Evolutionary conservation across 495 filamentous ascomycete species (phyloP).

Genomic region (Neohortaea acidophila): DNA sequence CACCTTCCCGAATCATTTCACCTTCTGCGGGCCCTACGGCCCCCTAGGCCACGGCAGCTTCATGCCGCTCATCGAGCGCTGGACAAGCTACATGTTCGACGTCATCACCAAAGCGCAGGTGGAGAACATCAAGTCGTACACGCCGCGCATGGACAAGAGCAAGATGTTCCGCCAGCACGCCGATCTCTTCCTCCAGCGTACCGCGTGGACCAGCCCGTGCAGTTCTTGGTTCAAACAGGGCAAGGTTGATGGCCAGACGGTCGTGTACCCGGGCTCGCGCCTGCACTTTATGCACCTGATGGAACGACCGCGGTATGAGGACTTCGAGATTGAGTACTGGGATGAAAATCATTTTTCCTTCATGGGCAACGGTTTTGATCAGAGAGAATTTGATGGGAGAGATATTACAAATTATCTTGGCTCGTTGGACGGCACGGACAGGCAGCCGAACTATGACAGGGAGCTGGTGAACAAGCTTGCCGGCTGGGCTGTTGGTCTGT

Average conservation of each 20-base stretch:
- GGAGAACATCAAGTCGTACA: constrained; percentile 27
- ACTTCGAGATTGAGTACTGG: constrained; percentile 30
- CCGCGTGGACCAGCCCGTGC: constrained; percentile 26
- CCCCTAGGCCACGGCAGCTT: constrained; percentile 27
- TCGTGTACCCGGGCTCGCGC: constrained; percentile 29
- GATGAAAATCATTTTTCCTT: constrained; percentile 28
- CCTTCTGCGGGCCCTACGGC: constrained; percentile 26
- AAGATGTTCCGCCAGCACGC: constrained; percentile 25
- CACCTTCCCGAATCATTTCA: constrained; percentile 25
- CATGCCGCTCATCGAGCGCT: constrained; percentile 28
- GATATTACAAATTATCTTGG: constrained; percentile 29
- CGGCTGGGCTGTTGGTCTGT: too few relatives aligned
- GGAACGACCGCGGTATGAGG: constrained; percentile 27
- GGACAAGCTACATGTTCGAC: constrained; percentile 27
- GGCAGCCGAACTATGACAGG: constrained; percentile 24
- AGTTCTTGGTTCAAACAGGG: constrained; percentile 31
- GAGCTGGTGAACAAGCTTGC: constrained; percentile 21
- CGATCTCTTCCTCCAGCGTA: constrained; percentile 27
- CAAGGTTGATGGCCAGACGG: constrained; percentile 24
- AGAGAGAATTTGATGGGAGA: constrained; percentile 25
- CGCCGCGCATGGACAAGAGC: constrained; percentile 17
- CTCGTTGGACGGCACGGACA: constrained; percentile 21
- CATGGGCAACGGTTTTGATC: constrained; percentile 32
- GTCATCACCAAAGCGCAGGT: constrained; percentile 23
- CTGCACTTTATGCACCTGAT: constrained; percentile 31